Evolutionary conservation across 2,329 filamentous ascomycete genomes (phyloP).

Genomic region (Leptosphaerulina australis): DNA sequence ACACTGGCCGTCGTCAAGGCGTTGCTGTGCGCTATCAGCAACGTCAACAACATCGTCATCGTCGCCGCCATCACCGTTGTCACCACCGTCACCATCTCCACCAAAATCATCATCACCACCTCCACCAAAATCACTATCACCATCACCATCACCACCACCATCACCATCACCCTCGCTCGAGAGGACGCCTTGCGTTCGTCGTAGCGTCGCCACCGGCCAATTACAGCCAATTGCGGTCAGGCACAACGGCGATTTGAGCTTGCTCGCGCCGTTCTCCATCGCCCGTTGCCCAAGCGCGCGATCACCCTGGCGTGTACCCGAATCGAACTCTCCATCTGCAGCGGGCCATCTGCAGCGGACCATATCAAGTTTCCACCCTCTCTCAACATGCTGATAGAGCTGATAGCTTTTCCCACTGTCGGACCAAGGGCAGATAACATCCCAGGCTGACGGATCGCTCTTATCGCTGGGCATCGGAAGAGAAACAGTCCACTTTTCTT

Average conservation of each 20-base stretch:
- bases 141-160: no score
- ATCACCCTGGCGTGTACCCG: constrained; percentile 6
- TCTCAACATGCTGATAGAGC: background rate
- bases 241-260: background rate
- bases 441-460: no score
- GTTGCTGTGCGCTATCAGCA: constrained; percentile 1
- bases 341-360: background rate
- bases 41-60: no score
- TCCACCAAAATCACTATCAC: no score
- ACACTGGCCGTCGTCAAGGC: constrained; percentile 2
- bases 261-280: constrained; percentile 5
- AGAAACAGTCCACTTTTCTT: constrained; percentile 17
- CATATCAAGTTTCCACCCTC: constrained; percentile 1
- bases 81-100: no score
- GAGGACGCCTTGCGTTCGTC: background rate
- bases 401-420: no score
- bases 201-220: background rate
- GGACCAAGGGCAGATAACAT: no score
- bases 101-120: no score
- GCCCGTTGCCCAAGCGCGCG: constrained; percentile 2
- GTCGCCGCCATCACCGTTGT: no score
- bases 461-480: constrained; percentile 15
- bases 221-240: constrained; percentile 6
- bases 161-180: no score
- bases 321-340: background rate